Conservation (phyloP, 2,329 filamentous ascomycete genomes). For the Endoconidiophora laricicola region DNA sequence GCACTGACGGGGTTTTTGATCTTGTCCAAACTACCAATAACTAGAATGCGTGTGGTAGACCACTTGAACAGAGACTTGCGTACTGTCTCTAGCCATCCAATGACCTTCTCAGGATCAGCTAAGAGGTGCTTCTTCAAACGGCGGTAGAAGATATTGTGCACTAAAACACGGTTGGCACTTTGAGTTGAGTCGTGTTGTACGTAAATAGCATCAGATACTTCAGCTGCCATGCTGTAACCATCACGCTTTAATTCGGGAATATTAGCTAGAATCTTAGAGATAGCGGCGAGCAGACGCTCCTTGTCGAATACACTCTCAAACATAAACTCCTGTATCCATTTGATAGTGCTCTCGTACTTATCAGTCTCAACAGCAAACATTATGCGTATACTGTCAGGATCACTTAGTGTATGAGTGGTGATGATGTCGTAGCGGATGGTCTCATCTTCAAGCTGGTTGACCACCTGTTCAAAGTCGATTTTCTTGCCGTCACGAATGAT, state of each 20-base stretch:
- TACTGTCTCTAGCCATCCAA: slow-evolving; percentile 62
- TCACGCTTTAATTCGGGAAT: slow-evolving; percentile 84
- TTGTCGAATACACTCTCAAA: slow-evolving; percentile 81
- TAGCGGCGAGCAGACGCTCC: slow-evolving; percentile 40
- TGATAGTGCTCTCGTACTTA: slow-evolving; percentile 67
- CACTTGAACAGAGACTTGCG: slow-evolving; percentile 63
- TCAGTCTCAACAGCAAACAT: slow-evolving; percentile 74
- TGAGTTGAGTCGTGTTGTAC: slow-evolving; percentile 59
- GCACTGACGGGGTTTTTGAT: slow-evolving; percentile 59
- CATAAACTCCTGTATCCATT: slow-evolving; percentile 73
- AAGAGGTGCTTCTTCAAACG: slow-evolving; percentile 67
- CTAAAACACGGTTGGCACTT: slow-evolving; percentile 64
- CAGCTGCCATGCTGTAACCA: slow-evolving; percentile 49
- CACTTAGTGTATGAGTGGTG: slow-evolving; percentile 50
- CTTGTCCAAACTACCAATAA: slow-evolving; percentile 63
- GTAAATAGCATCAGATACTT: slow-evolving; percentile 63
- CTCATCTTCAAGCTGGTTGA: slow-evolving; percentile 78
- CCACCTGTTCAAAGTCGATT: slow-evolving; percentile 79
- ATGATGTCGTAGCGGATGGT: slow-evolving; percentile 71
- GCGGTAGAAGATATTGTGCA: slow-evolving; percentile 76
- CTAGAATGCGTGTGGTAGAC: slow-evolving; percentile 70
- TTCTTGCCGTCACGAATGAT: slow-evolving; percentile 59
- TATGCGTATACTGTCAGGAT: slow-evolving; percentile 66
- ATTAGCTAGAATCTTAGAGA: slow-evolving; percentile 75
- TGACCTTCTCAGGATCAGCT: slow-evolving; percentile 56